Evolutionary conservation across 1,139 yeast genomes (phyloP), one percentile per base, ranked within the genome.

Genomic region (Pichia terricola): DNA sequence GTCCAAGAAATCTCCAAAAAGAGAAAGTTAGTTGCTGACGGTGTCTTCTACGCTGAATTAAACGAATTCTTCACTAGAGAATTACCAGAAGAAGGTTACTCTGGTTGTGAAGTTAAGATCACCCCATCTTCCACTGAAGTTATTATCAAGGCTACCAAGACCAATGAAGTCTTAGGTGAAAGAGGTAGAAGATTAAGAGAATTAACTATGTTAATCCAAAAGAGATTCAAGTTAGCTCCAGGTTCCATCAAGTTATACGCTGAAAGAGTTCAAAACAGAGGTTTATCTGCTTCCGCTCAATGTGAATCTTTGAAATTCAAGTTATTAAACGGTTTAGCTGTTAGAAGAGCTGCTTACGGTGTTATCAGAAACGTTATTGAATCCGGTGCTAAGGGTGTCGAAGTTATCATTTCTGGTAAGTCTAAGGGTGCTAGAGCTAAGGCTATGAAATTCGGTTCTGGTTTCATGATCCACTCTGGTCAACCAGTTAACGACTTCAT

Each of bases 381-480:
- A 74, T 88, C 97, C 59, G 98, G 98, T 75, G 99, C 98, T 69
- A 94, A 94, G 86, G 99, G 99, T 88, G 96, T 94, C 67, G 97
- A 91, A 77, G 97, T 89, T 71, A 96, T 91, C 64, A 86, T 89
- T 69, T 87, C 96, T 61, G 98, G 98, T 83, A 91, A 91, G 79
- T 84, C 94, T 73, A 87, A 96, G 81, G 98, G 96, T 75, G 98
- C 98, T 66, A 89, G 98, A 81, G 98, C 99, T 68, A 91, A 91
- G 85, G 84, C 97, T 66, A 94, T 91, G 94, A 91, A 91, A 79
- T 91, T 91, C 83, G 83, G 94, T 69, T 97, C 91, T 71, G 98
- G 98, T 80, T 91, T 91, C 95, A 87, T 91, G 94, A 94, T 91
- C 80, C 98, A 91, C 94, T 87, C 96, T 67, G 98, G 98, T 86